Base-by-base conservation (phyloP, 2,329 filamentous ascomycete species). In the Aspergillus viridinutans region DNA sequence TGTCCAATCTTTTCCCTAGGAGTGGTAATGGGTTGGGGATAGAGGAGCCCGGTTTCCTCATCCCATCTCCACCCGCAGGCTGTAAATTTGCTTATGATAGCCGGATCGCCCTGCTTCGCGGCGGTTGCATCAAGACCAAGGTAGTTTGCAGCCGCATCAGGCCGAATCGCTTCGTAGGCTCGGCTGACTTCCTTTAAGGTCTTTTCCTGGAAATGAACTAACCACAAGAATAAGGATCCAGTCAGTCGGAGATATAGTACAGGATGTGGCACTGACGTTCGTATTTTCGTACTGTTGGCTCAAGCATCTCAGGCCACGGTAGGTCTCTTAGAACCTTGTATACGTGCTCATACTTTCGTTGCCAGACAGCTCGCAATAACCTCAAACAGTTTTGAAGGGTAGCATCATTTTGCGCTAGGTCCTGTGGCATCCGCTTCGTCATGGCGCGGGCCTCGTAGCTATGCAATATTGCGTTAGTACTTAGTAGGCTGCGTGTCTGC, bases 391-490 rank as follows among this genome's bases (percentile, higher is more conserved):
- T 74, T 50, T 74, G 69, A 29, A 76, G 26, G n/a, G 67, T 63
- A 10, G 65, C 48, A 52, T 75, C 71, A 17, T 61, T 60, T 38
- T 67, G 59, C 20, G 67, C 53, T 20, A 77, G 53, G 1, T 58
- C 58, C 50, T 61, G 61, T 0, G 74, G 75, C 53, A 76, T 67
- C 52, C 75, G 68, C 45, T 70, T 62, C 4, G 68, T 73, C 56
- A 76, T 61, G 43, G 72, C 68, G n/a, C 72, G 74, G 53, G 75
- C 74, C 70, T 77, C 75, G 49, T 67, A 61, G 53, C 74, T 75
- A 49, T 54, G 32, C 10, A n/a, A 50, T 12, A 29, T 35, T 45
- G 28, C 50, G n/a, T 63, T 48, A 56, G 54, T 40, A 23, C 9
- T 63, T 48, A 57, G 54, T 35, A 23, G 43, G 43, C 21, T 25